Base-by-base conservation (phyloP, 345 rosid genomes). In the Erucastrum elatum region DNA sequence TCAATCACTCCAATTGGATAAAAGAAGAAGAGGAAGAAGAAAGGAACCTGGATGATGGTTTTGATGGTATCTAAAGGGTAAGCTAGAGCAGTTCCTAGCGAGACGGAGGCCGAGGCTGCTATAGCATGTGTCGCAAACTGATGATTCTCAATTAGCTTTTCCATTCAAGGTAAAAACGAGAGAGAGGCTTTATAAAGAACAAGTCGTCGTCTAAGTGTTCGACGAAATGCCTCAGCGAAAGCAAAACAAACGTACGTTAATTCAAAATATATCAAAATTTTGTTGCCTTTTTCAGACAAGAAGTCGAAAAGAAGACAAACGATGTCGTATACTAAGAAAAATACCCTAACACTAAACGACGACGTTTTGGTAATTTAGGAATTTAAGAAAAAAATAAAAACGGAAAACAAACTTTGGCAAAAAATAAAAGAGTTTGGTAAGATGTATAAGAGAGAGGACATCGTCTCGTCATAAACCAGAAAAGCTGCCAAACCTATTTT, bases 401-500 rank as follows among this genome's bases (percentile, higher is more conserved):
- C 60, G 64, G 71, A 65, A 70, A 77, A 63, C 75, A 70, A 77
- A 63, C 11, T 76, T 44, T 17, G 29, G 71, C 66, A 51, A 77
- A 70, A 70, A 4, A 75, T 39, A 16, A 33, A 66, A 21, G 74
- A 56, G 34, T 67, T 67, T 66, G 67, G 73, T 75, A 71, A 35
- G 8, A 5, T 78, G 21, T 78, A 33, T 76, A 68, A 8, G 8
- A 35, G 8, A 21, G 21, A 21, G 21, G 13, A 8, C 62, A 27
- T 35, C 63, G 30, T 59, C 15, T 59, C 15, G 26, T 26, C 65
- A 64, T 66, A 78, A 77, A 77, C 82, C 82, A 78, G 82, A 41
- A 78, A 71, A 66, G 77, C 82, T 72, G 82, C 77, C 77, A 1
- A 78, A 78, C 82, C 65, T 78, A 69, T 35, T 70, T 71, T 46